These are phyloP conservation scores for Dothidotthia symphoricarpi DNA, from an alignment of 2,329 filamentous ascomycete genomes.

Conservation along the genomic window DNA sequence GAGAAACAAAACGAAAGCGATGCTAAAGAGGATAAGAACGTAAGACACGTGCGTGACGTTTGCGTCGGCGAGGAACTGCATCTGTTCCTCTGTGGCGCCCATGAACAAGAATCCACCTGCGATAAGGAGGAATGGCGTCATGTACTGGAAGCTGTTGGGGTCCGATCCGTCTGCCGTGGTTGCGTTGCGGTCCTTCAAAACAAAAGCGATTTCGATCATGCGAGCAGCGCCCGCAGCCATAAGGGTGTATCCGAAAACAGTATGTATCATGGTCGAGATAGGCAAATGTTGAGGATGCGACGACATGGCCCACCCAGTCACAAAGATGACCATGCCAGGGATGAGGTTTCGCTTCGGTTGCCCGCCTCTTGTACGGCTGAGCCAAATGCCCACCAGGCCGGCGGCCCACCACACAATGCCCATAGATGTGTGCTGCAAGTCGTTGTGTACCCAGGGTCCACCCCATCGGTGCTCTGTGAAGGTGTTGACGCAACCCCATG, in stretches of 20 bases:
- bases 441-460: constrained; percentile 81
- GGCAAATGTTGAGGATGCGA: constrained; percentile 80
- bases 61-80: constrained; percentile 70
- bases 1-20: constrained; percentile 87
- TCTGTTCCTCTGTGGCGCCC: constrained; percentile 96
- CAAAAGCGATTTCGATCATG: constrained; percentile 87
- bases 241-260: constrained; percentile 88
- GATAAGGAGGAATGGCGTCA: constrained; percentile 74
- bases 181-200: constrained; percentile 70
- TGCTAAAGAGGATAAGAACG: constrained; percentile 83
- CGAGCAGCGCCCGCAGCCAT: constrained; percentile 84
- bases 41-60: constrained; percentile 88
- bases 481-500: constrained; percentile 96
- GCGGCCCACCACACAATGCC: constrained; percentile 99
- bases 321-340: constrained; percentile 82
- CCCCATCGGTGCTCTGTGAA: constrained; percentile 98
- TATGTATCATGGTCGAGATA: constrained; percentile 83
- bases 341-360: constrained; percentile 89
- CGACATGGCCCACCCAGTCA: constrained; percentile 96
- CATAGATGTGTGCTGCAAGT: constrained; percentile 98
- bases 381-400: constrained; percentile 86
- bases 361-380: constrained; percentile 80
- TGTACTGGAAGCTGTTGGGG: constrained; percentile 69
- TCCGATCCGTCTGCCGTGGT: constrained; percentile 66
- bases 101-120: constrained; percentile 96